phyloP scores from a whole-genome alignment of 2,329 filamentous ascomycete species.

The Fragosphaeria purpurea region DNA sequence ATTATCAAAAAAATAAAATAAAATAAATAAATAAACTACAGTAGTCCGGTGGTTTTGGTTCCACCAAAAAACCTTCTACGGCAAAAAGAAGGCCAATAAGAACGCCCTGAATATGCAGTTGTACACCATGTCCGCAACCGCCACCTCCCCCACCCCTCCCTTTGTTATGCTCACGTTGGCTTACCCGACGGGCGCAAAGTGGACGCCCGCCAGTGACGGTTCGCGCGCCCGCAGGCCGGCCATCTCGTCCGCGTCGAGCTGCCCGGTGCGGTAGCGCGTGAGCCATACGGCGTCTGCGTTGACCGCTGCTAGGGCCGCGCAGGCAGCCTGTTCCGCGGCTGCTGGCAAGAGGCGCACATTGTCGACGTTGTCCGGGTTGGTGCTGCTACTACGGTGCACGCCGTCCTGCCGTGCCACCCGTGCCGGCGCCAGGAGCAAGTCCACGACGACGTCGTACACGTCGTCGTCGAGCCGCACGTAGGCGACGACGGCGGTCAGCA shows the following conservation, averaged over 20 bases:
- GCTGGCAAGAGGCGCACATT: slow-evolving; percentile 19
- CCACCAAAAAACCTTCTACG: too few relatives aligned
- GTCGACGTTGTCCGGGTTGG: background rate
- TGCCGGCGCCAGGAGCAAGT: slow-evolving; percentile 45
- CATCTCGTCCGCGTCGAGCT: slow-evolving; percentile 14
- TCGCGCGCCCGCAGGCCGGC: slow-evolving; percentile 3
- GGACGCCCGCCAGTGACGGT: slow-evolving; percentile 9
- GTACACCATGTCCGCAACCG: too few relatives aligned
- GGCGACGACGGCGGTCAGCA: slow-evolving; percentile 51
- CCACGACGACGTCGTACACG: slow-evolving; percentile 61
- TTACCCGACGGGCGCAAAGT: slow-evolving; percentile 5
- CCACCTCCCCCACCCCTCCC: too few relatives aligned
- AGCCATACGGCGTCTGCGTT: slow-evolving; percentile 76
- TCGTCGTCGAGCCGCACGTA: slow-evolving; percentile 57
- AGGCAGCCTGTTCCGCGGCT: slow-evolving; percentile 36
- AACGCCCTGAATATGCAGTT: too few relatives aligned
- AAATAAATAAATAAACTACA: too few relatives aligned
- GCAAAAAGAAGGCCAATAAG: too few relatives aligned
- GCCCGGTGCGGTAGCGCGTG: slow-evolving; percentile 29
- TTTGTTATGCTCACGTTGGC: background rate
- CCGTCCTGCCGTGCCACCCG: slow-evolving; percentile 14
- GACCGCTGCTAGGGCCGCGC: slow-evolving; percentile 47
- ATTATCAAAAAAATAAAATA: too few relatives aligned
- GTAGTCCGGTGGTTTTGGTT: too few relatives aligned
- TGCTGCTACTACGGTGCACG: too few relatives aligned